These are phyloP conservation scores for Gossypium lobatum DNA, from an alignment of 441 rosid species.

Conservation along the genomic window DNA sequence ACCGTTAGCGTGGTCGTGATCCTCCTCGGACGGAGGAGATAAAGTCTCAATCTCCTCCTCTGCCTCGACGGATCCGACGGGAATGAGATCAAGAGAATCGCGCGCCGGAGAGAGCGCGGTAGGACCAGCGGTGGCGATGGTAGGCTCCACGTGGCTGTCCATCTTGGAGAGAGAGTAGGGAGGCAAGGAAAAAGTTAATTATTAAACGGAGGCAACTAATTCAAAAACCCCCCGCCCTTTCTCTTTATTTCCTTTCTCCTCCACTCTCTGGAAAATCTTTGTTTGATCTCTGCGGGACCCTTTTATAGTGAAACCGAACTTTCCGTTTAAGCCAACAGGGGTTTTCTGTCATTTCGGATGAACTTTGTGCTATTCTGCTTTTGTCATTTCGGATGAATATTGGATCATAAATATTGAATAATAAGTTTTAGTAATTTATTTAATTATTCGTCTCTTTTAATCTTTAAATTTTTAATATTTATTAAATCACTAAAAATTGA, in stretches of 20 bases:
- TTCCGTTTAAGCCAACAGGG: neutral
- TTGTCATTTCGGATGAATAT: neutral
- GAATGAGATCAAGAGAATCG: conserved; percentile 29
- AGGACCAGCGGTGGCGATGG: conserved; percentile 18
- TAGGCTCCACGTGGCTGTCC: conserved; percentile 37
- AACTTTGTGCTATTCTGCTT: neutral
- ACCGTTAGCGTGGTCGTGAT: conserved; percentile 25
- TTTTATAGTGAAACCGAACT: conserved; percentile 1
- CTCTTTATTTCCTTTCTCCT: conserved; percentile 22
- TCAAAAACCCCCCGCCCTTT: conserved; percentile 37
- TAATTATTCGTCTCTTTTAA: too few relatives aligned
- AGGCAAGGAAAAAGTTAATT: neutral
- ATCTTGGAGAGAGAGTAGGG: conserved; percentile 16
- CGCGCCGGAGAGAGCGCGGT: conserved; percentile 19
- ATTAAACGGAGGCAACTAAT: conserved; percentile 13
- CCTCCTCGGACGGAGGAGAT: conserved; percentile 48
- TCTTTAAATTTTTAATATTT: too few relatives aligned
- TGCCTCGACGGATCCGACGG: conserved; percentile 45
- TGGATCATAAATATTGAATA: too few relatives aligned
- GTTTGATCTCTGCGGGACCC: neutral
- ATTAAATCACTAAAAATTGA: too few relatives aligned
- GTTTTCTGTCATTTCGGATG: neutral
- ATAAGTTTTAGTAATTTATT: too few relatives aligned
- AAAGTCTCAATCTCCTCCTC: too few relatives aligned
- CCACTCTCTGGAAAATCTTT: conserved; percentile 5